Percentiles rank a stretch among this genome's conserved stretches.
Evolutionary conservation across 495 filamentous ascomycete species (phyloP).

Genomic region (Mycothermus thermophilus): DNA sequence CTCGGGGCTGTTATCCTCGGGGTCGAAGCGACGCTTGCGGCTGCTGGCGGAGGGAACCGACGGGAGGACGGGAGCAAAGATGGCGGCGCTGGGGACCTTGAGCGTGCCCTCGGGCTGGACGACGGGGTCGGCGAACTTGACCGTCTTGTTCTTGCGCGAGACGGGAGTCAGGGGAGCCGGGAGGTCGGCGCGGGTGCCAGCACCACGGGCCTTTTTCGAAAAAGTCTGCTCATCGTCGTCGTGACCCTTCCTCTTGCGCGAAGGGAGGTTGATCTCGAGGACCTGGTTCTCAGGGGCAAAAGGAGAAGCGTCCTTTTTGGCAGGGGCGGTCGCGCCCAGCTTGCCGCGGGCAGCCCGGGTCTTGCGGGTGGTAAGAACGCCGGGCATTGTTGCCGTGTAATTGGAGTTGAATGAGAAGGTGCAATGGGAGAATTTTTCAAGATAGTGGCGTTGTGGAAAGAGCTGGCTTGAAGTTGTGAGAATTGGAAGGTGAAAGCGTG

Average conservation of each 20-base stretch:
- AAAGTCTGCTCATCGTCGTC: conserved; percentile 13
- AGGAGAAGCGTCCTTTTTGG: conserved; percentile 23
- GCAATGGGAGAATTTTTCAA: not conserved
- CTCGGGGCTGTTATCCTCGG: conserved; percentile 14
- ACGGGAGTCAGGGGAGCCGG: conserved; percentile 8
- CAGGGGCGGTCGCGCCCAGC: conserved; percentile 7
- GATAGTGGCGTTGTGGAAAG: not conserved
- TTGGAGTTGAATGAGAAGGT: not conserved
- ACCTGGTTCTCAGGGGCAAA: conserved; percentile 6
- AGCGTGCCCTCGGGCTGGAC: conserved; percentile 3
- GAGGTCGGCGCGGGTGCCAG: too few relatives aligned
- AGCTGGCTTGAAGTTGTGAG: not conserved
- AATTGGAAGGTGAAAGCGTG: conserved; percentile 1
- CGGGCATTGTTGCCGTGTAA: conserved; percentile 15
- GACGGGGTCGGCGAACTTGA: conserved; percentile 12
- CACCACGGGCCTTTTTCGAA: conserved; percentile 17
- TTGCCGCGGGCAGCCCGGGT: conserved; percentile 16
- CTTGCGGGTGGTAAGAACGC: conserved; percentile 14
- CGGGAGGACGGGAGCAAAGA: not conserved
- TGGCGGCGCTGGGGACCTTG: not conserved
- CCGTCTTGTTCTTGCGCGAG: conserved; percentile 15
- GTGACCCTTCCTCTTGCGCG: conserved; percentile 20
- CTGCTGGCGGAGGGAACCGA: conserved; percentile 4
- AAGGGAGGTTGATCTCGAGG: conserved; percentile 19
- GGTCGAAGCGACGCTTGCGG: conserved; percentile 12